phyloP scores from a whole-genome alignment of 2,329 filamentous ascomycete genomes.

The Ceratocystiopsis brevicomis region DNA sequence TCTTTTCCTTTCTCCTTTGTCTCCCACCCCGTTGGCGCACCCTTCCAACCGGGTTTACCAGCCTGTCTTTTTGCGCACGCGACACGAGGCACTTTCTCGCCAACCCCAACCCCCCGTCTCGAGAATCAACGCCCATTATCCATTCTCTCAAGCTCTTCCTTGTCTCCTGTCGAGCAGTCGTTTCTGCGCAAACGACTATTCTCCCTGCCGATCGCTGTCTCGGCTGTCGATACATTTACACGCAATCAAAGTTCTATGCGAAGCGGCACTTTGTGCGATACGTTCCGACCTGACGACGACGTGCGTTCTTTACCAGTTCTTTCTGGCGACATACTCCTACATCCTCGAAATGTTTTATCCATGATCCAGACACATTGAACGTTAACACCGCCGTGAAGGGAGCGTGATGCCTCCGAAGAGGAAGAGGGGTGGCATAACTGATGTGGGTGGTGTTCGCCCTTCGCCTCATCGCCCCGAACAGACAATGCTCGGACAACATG shows the following conservation, averaged over 20 bases:
- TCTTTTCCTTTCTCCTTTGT: not conserved
- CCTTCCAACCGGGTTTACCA: not conserved
- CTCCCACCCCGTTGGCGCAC: not conserved
- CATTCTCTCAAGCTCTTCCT: not conserved
- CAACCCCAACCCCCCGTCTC: not conserved
- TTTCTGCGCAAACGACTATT: too few species aligned
- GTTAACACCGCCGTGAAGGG: constrained; percentile 4
- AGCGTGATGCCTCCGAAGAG: constrained; percentile 37
- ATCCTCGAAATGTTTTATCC: too few species aligned
- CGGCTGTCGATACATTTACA: too few species aligned
- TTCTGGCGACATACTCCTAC: too few species aligned
- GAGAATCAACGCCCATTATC: not conserved
- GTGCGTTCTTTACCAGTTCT: too few species aligned
- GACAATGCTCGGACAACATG: constrained; percentile 35
- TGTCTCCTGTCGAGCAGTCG: too few species aligned
- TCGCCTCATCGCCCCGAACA: constrained; percentile 44
- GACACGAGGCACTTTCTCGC: not conserved
- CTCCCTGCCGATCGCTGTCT: too few species aligned
- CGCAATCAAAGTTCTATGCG: too few species aligned
- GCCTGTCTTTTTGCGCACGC: not conserved
- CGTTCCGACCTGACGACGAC: too few species aligned
- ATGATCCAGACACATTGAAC: too few species aligned
- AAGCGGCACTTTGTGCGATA: too few species aligned
- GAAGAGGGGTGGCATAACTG: constrained; percentile 33
- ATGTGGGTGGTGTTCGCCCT: constrained; percentile 30